These are phyloP conservation scores for Royoungia palumana DNA, from an alignment of 768 basidiomycete genomes.

Conservation along the genomic window DNA sequence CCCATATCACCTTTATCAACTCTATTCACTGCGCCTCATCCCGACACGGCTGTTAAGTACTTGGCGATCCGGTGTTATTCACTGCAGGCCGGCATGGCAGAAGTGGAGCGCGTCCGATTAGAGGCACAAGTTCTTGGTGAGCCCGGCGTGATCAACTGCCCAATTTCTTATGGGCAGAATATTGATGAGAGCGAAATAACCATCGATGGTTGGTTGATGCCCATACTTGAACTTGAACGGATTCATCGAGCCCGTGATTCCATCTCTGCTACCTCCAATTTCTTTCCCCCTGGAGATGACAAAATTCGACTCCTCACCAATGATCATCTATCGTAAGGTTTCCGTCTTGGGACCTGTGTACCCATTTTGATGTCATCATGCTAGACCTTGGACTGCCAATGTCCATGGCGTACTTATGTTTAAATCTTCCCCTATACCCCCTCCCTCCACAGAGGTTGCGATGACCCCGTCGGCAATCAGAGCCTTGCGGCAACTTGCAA, in stretches of 20 bases:
- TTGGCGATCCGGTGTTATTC: conserved; percentile 80
- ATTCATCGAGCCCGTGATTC: conserved; percentile 49
- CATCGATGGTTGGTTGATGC: conserved; percentile 82
- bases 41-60: conserved; percentile 61
- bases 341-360: background rate
- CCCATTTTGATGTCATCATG: conserved; percentile 9
- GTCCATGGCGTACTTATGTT: conserved; percentile 67
- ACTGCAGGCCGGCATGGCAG: conserved; percentile 72
- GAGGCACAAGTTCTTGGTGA: conserved; percentile 64
- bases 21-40: conserved; percentile 48
- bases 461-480: conserved; percentile 57
- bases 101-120: conserved; percentile 64
- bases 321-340: conserved; percentile 54
- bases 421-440: conserved; percentile 37
- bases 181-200: conserved; percentile 42
- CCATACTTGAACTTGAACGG: conserved; percentile 63
- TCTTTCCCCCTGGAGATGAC: conserved; percentile 42
- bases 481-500: conserved; percentile 60
- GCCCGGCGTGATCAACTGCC: conserved; percentile 56
- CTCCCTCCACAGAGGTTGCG: conserved; percentile 45
- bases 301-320: conserved; percentile 34
- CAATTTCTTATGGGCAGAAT: conserved; percentile 52
- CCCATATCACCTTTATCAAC: conserved; percentile 39
- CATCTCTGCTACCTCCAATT: conserved; percentile 44
- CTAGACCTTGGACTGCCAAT: conserved; percentile 55